Evolutionary conservation across 202 grass and related monocot genomes (phyloP).

Genomic region (Brachypodium distachyon): DNA sequence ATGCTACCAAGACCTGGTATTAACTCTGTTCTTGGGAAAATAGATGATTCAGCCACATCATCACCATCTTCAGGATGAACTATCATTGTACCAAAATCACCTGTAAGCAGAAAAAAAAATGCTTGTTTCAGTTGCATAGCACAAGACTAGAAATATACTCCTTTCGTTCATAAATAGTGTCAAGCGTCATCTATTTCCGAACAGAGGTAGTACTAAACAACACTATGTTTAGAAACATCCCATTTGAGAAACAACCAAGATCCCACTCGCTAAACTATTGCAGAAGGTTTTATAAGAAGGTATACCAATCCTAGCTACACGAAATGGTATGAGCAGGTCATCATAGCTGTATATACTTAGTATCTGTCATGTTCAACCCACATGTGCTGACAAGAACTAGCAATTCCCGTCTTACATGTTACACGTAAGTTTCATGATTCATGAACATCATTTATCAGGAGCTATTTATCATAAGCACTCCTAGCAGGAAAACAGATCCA

Average conservation of each 20-base stretch:
- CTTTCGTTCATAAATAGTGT: no score
- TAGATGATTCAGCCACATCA: conserved; percentile 53
- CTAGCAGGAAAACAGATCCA: conserved; percentile 2
- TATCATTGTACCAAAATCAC: conserved; percentile 77
- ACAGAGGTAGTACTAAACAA: background rate
- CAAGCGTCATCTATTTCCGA: no score
- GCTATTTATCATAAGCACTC: conserved; percentile 8
- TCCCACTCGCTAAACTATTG: background rate
- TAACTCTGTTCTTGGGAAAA: conserved; percentile 61
- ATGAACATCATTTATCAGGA: background rate
- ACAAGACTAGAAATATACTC: background rate
- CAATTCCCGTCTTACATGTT: background rate
- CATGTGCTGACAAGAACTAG: background rate
- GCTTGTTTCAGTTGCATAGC: background rate
- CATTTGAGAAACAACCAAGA: conserved; percentile 21
- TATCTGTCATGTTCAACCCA: background rate
- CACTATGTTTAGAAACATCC: background rate
- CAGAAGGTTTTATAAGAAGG: background rate
- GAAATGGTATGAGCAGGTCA: background rate
- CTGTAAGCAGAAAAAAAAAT: conserved; percentile 26
- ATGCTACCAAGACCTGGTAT: conserved; percentile 96
- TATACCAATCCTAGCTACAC: background rate
- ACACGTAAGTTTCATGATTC: background rate
- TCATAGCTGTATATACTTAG: background rate
- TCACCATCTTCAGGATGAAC: conserved; percentile 69